phyloP scores from a whole-genome alignment of 148 eudicot species.

The Rhododendron ovatum region DNA sequence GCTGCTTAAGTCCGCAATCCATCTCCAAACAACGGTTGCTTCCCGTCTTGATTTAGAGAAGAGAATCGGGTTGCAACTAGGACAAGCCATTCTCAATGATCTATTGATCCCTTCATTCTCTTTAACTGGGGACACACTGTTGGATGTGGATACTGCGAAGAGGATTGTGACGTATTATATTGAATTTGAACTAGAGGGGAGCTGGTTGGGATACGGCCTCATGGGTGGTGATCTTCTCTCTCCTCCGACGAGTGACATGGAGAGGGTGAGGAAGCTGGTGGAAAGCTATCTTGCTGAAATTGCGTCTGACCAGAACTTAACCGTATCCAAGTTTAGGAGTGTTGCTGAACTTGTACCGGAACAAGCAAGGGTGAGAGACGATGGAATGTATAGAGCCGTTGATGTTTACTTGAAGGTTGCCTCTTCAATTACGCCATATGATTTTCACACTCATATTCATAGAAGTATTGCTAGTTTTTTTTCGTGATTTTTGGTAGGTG shows the following conservation, averaged over 20 bases:
- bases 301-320: conserved; percentile 68
- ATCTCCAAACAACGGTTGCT: conserved; percentile 78
- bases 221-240: conserved; percentile 24
- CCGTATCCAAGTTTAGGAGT: conserved; percentile 53
- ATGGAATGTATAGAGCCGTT: conserved; percentile 84
- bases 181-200: conserved; percentile 43
- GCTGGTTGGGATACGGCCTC: conserved; percentile 23
- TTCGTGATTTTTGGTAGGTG: background rate
- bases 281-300: conserved; percentile 75
- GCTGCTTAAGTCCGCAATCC: conserved; percentile 77
- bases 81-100: conserved; percentile 81
- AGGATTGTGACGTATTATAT: conserved; percentile 62
- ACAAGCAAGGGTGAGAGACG: conserved; percentile 65
- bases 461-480: no score
- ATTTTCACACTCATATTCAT: background rate
- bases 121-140: conserved; percentile 68
- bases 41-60: conserved; percentile 95
- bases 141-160: conserved; percentile 77
- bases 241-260: conserved; percentile 36
- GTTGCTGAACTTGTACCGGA: conserved; percentile 78
- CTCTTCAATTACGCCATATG: background rate
- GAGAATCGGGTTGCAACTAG: conserved; percentile 75
- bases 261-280: conserved; percentile 74
- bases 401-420: conserved; percentile 85
- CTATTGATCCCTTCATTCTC: conserved; percentile 81